Percentiles rank a stretch among this genome's conserved stretches.
phyloP scores from a whole-genome alignment of 2,329 filamentous ascomycete genomes.

The Aspergillus latus region DNA sequence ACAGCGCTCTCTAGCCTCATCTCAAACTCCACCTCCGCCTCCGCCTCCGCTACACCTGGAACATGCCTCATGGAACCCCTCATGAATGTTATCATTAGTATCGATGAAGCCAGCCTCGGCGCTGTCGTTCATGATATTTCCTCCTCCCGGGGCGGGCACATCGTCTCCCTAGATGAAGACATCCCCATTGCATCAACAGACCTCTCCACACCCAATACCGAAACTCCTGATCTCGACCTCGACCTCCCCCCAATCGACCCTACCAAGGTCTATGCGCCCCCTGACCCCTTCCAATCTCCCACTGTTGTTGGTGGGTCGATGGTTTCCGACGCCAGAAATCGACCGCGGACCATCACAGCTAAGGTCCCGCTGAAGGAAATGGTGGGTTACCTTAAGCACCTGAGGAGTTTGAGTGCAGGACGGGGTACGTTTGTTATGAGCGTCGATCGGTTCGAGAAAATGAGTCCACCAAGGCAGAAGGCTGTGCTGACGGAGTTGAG shows the following conservation, averaged over 20 bases:
- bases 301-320: conserved; percentile 26
- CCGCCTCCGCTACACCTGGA: conserved; percentile 37
- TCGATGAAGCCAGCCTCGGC: conserved; percentile 78
- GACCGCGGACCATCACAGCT: conserved; percentile 70
- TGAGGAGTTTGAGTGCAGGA: conserved; percentile 85
- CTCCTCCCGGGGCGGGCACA: conserved; percentile 69
- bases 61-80: conserved; percentile 85
- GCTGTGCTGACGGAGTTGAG: conserved; percentile 51
- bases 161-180: conserved; percentile 67
- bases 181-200: conserved; percentile 33
- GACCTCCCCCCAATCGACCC: conserved; percentile 61
- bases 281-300: conserved; percentile 67
- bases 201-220: conserved; percentile 14
- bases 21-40: conserved; percentile 41
- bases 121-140: conserved; percentile 80
- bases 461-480: conserved; percentile 61
- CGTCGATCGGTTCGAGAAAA: conserved; percentile 69
- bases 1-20: conserved; percentile 62
- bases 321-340: conserved; percentile 33
- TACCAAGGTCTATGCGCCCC: conserved; percentile 77
- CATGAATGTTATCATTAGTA: conserved; percentile 83
- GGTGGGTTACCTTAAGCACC: conserved; percentile 87
- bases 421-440: conserved; percentile 75
- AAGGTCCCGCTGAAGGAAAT: conserved; percentile 94
- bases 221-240: conserved; percentile 30